These are phyloP conservation scores for Pseudozyma hubeiensis DNA, from an alignment of 1,284 basidiomycete genomes.

Conservation along the genomic window DNA sequence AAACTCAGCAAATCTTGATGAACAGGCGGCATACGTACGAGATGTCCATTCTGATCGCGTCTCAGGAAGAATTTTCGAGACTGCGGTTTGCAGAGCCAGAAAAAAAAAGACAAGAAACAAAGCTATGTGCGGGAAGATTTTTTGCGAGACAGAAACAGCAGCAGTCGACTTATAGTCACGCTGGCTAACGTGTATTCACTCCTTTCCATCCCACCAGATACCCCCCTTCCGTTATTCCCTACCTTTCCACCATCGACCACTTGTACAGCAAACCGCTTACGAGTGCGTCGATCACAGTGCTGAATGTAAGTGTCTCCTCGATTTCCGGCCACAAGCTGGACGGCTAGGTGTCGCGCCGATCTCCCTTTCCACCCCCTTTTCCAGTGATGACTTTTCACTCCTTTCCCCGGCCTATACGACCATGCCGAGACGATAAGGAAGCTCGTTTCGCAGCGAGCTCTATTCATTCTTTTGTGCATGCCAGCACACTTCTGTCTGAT, in stretches of 20 bases:
- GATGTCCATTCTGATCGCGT: background rate
- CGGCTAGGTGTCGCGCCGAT: constrained; percentile 4
- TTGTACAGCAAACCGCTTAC: constrained; percentile 20
- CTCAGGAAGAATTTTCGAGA: background rate
- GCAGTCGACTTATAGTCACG: constrained; percentile 14
- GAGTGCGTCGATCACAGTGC: constrained; percentile 35
- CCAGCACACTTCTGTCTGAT: constrained; percentile 68
- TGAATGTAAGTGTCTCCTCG: constrained; percentile 31
- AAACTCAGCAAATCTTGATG: background rate
- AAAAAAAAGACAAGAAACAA: background rate
- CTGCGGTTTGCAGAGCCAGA: background rate
- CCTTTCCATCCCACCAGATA: background rate
- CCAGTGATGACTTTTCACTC: constrained; percentile 60
- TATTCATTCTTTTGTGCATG: constrained; percentile 64
- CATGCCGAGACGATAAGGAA: constrained; percentile 69
- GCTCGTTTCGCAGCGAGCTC: constrained; percentile 64
- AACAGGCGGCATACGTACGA: background rate
- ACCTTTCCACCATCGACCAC: constrained; percentile 28
- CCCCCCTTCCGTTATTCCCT: background rate
- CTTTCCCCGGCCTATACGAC: constrained; percentile 69
- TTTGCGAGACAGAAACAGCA: background rate
- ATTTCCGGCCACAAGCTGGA: background rate
- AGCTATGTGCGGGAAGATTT: background rate
- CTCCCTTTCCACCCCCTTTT: constrained; percentile 7
- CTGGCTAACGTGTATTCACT: background rate